Base-by-base conservation (phyloP, 2,329 filamentous ascomycete genomes). In the Aureobasidium vineae region DNA sequence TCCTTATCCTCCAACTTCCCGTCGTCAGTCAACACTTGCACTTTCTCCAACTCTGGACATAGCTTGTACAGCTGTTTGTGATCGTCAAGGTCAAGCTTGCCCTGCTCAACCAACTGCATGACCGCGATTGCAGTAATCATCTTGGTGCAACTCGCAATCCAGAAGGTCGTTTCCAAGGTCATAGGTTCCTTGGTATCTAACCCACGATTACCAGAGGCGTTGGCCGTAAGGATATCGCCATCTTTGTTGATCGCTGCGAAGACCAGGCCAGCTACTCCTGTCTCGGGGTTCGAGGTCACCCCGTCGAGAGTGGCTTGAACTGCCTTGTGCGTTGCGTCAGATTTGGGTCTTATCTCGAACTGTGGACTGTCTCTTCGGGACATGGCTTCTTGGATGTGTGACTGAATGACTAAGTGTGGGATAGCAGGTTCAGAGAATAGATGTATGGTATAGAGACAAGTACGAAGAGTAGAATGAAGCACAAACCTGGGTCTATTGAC, bases 91-190 rank as follows among this genome's bases (percentile, higher is more conserved):
- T 69, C 69, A 4, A 83, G 69, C 16, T 72, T 72, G 0, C 78
- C 79, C 67, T 79, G 73, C 69, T 83, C 80, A 3, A 82, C 77
- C 7, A 81, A 73, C 69, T 83, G 81, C 79, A 83, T 79, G 56
- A 78, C 80, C 0, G 80, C 80, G 49, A 83, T 77, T 0, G 75
- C 76, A 3, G 73, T 73, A 0, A 83, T 70, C 63, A 82, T 70
- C 70, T 82, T 82, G 16, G 76, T 78, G 71, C 81, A 84, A 1
- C 80, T 83, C 1, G 83, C 82, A 23, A 85, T 82, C 82, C 82
- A 85, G 71, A 88, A 90, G 0, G 86, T 77, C 10, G 79, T 85
- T 45, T 90, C 86, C 0, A 86, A 75, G 0, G 81, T 82, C 83
- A 90, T 86, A 4, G 81, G 77, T 53, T 85, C 81, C 0, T 77